phyloP scores from a whole-genome alignment of 1,284 basidiomycete species.

The Ustilago lituana region DNA sequence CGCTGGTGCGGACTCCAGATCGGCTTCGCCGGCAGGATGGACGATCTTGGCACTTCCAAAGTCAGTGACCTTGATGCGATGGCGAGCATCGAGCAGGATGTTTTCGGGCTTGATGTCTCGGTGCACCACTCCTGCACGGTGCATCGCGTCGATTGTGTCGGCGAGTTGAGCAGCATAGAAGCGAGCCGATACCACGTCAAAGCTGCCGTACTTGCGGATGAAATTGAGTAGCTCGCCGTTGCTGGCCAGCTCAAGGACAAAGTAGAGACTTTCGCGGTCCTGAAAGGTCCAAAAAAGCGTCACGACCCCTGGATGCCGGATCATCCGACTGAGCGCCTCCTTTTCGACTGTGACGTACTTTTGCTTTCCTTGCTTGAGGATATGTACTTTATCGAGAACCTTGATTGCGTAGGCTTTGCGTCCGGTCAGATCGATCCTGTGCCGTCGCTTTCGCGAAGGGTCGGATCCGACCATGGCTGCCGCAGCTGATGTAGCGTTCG shows the following conservation, averaged over 20 bases:
- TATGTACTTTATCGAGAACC: slow-evolving; percentile 66
- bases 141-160: slow-evolving; percentile 61
- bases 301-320: slow-evolving; percentile 61
- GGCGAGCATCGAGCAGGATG: slow-evolving; percentile 56
- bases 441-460: slow-evolving; percentile 21
- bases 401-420: slow-evolving; percentile 63
- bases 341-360: slow-evolving; percentile 66
- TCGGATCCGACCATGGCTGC: slow-evolving; percentile 50
- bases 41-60: slow-evolving; percentile 65
- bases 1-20: no score
- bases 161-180: slow-evolving; percentile 64
- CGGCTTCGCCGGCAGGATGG: slow-evolving; percentile 22
- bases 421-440: slow-evolving; percentile 28
- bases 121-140: slow-evolving; percentile 61
- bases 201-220: slow-evolving; percentile 60
- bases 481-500: slow-evolving; percentile 38
- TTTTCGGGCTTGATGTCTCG: slow-evolving; percentile 65
- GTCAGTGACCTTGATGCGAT: slow-evolving; percentile 63
- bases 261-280: slow-evolving; percentile 64
- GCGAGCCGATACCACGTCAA: slow-evolving; percentile 46
- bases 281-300: slow-evolving; percentile 66
- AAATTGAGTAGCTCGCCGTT: slow-evolving; percentile 64
- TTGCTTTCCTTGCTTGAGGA: slow-evolving; percentile 66
- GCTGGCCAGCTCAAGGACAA: slow-evolving; percentile 63
- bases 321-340: slow-evolving; percentile 63